Evolutionary conservation across 192 early-diverging fungal genomes (phyloP), one percentile per base, ranked within the genome.

Genomic region (Gryganskiella cystojenkinii): DNA sequence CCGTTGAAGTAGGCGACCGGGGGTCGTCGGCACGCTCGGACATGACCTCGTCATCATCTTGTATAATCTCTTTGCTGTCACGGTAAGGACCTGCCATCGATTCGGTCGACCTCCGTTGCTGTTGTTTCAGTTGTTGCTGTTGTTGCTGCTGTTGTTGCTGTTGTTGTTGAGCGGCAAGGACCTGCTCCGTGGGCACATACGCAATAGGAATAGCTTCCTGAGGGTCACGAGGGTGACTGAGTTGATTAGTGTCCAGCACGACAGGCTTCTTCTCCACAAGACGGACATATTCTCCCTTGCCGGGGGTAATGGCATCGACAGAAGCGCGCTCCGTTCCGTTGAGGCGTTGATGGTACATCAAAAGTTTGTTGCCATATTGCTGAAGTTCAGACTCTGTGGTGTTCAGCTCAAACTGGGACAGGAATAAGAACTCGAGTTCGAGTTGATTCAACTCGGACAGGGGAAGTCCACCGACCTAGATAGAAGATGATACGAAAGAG

Each of bases 371-470:
- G 14, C 90, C 91, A 27, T 90, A 82, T 13, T 70, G 70, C 56
- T 93, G 86, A 22, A 94, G 67, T 56, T 92, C 87, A 4, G 86
- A 79, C 8, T 83, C 64, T 44, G 85, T 84, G 7, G 92, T 84
- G 56, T 90, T 85, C 22, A 94, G 81, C 53, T 94, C 86, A 64
- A 94, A 94, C 54, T 88, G 83, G 33, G 85, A 84, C 15, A 92
- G 72, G 47, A 93, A 92, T 42, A 94, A 67, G 40, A 94, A 86
- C 82, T 94, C 91, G 49, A 94, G 61, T 61, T 94, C 92, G 19
- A 93, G 71, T 61, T 90, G 88, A 65, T 94, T 94, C 64, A 94
- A 71, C 70, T 94, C 92, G 0, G 62, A 73, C 24, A 91, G 60
- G 0, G 91, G 87, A 20, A 94, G 75, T 3, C 92, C 92, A 40